Conservation (phyloP, 208 protist species). For the Herpetomonas tarakana region DNA sequence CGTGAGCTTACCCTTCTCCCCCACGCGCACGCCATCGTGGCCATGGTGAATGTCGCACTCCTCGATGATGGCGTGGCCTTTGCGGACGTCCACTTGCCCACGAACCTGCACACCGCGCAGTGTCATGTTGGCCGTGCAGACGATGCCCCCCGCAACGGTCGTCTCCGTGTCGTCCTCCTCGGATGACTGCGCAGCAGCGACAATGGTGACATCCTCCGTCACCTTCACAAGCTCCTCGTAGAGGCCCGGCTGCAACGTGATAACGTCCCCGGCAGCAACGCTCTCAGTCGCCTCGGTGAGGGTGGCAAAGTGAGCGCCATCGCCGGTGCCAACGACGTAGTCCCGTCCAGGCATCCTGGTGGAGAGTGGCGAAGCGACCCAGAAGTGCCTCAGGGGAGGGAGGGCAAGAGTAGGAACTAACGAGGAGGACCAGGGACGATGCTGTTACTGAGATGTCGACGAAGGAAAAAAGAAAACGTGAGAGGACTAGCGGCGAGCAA, state of each 20-base stretch:
- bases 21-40: constrained; percentile 71
- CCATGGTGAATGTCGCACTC: constrained; percentile 79
- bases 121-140: constrained; percentile 45
- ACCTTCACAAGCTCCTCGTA: constrained; percentile 77
- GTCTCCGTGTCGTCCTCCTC: constrained; percentile 41
- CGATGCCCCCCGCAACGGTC: constrained; percentile 47
- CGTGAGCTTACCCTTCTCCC: constrained; percentile 32
- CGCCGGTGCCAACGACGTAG: constrained; percentile 34
- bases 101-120: constrained; percentile 50
- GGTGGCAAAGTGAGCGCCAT: constrained; percentile 47
- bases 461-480: constrained; percentile 1
- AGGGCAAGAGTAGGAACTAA: background rate
- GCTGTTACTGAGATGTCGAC: background rate
- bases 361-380: background rate
- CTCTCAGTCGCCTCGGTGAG: constrained; percentile 54
- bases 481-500: too few species aligned
- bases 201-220: constrained; percentile 43
- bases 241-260: constrained; percentile 58
- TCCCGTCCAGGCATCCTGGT: constrained; percentile 15
- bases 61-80: constrained; percentile 63
- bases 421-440: background rate
- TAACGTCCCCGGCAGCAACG: constrained; percentile 45
- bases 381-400: background rate
- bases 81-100: constrained; percentile 69
- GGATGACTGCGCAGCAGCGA: constrained; percentile 14